A percentile compares a stretch with the other conserved stretches of the same genome.
Evolutionary conservation across 2,329 filamentous ascomycete species (phyloP).

Genomic region (Botrytis pseudocinerea): DNA sequence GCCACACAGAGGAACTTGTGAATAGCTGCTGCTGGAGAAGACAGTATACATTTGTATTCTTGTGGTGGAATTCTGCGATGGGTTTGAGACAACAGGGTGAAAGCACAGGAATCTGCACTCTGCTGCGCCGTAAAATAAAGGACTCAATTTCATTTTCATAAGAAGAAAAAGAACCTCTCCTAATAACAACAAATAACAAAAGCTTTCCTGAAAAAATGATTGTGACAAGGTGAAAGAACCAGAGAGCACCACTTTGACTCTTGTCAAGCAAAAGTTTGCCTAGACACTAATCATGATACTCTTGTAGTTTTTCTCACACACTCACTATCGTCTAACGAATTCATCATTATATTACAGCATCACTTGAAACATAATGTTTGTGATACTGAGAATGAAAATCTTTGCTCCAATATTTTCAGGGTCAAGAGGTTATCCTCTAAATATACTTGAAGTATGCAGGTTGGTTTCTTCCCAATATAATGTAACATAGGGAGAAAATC

Average conservation of each 20-base stretch:
- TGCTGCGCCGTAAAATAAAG: no score
- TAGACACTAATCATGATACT: not conserved
- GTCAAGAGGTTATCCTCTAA: no score
- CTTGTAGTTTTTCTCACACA: no score
- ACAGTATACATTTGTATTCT: not conserved
- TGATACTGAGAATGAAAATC: not conserved
- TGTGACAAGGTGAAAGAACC: no score
- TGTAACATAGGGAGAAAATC: not conserved
- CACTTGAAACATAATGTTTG: not conserved
- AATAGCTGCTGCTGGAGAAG: no score
- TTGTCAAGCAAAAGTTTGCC: not conserved
- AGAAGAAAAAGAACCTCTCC: not conserved
- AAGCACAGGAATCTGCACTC: no score
- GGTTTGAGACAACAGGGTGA: not conserved
- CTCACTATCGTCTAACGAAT: not conserved
- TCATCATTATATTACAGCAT: not conserved
- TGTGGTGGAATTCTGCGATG: not conserved
- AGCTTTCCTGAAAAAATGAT: no score
- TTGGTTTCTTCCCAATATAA: not conserved
- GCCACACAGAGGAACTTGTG: accelerated
- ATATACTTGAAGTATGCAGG: not conserved
- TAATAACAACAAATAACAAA: not conserved
- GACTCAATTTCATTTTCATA: not conserved
- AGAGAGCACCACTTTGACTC: not conserved
- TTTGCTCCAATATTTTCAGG: not conserved